phyloP scores from a whole-genome alignment of 1,284 basidiomycete genomes.

The Pterulicium gracile region DNA sequence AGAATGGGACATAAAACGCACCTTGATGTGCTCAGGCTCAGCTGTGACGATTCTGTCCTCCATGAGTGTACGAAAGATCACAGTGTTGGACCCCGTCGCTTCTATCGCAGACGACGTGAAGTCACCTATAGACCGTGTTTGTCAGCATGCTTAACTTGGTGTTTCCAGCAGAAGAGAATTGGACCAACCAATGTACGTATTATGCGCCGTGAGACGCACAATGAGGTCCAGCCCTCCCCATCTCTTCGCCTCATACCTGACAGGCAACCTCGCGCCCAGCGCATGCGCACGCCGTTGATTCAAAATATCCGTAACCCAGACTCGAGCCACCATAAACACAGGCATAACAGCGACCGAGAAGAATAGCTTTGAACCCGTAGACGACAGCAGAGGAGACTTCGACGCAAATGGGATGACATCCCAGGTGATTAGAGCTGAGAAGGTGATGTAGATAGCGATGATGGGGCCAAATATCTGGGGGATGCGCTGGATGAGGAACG shows the following conservation, averaged over 20 bases:
- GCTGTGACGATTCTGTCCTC: slow-evolving; percentile 16
- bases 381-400: not conserved
- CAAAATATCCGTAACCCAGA: not conserved
- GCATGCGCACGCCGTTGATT: not conserved
- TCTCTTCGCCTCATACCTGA: not conserved
- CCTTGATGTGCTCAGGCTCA: slow-evolving; percentile 25
- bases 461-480: not conserved
- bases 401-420: not conserved
- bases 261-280: not conserved
- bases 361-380: not conserved
- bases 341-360: not conserved
- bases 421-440: not conserved
- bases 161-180: not conserved
- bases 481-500: not conserved
- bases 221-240: not conserved
- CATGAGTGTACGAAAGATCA: not conserved
- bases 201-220: not conserved
- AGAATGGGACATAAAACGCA: slow-evolving; percentile 4
- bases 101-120: not conserved
- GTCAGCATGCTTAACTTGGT: too few species aligned
- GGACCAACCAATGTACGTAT: not conserved
- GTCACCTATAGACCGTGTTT: too few species aligned
- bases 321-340: not conserved
- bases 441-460: not conserved
- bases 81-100: not conserved